Evolutionary conservation across 495 filamentous ascomycete species (phyloP).

Genomic region (Xylaria sp.): DNA sequence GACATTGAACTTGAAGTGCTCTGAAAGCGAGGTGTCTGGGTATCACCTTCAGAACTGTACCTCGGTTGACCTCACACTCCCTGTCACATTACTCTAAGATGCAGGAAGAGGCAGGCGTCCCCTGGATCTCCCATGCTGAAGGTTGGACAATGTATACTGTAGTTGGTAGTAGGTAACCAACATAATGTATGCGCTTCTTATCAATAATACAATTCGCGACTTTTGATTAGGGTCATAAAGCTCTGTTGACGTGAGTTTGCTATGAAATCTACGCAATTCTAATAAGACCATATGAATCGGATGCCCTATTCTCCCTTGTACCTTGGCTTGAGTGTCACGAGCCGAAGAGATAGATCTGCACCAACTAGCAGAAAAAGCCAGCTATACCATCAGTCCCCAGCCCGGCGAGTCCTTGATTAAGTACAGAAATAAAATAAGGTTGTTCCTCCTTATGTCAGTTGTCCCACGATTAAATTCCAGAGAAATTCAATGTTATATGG

Average conservation of each 20-base stretch:
- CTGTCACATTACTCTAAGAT: slow-evolving; percentile 29
- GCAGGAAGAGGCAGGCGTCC: not conserved
- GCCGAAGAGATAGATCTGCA: not conserved
- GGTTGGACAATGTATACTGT: not conserved
- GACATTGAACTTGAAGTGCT: slow-evolving; percentile 26
- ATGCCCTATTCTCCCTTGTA: too few species aligned
- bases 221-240: not conserved
- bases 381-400: not conserved
- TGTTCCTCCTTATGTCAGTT: not conserved
- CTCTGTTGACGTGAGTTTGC: not conserved
- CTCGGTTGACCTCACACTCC: slow-evolving; percentile 27
- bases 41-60: slow-evolving; percentile 39
- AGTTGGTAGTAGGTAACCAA: not conserved
- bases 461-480: not conserved
- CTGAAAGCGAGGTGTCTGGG: slow-evolving; percentile 34
- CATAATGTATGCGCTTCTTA: not conserved
- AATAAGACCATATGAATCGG: not conserved
- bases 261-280: not conserved
- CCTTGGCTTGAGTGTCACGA: not conserved
- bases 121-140: not conserved
- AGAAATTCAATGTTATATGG: not conserved
- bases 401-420: not conserved
- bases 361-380: not conserved
- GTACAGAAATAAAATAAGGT: not conserved
- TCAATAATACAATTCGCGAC: not conserved